phyloP scores from a whole-genome alignment of 1,284 basidiomycete species.

The Farysia itapuensis region DNA sequence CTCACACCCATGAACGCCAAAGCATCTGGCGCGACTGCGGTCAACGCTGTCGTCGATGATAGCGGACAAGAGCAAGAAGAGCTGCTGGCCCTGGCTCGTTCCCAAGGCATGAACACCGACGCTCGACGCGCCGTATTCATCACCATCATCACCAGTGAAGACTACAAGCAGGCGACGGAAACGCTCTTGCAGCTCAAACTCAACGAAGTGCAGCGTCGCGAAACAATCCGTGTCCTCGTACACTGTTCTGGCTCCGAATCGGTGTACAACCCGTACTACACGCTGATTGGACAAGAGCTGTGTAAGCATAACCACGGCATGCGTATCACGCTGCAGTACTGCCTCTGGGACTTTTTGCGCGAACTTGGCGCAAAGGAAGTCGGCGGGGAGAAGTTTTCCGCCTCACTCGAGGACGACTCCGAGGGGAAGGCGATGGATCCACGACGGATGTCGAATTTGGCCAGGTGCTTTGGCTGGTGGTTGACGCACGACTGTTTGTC shows the following conservation, averaged over 20 bases:
- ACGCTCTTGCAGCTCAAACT: conserved; percentile 78
- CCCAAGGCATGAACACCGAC: conserved; percentile 99
- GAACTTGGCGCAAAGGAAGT: conserved; percentile 82
- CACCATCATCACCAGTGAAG: conserved; percentile 77
- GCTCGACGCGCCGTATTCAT: conserved; percentile 87
- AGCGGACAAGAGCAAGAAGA: conserved; percentile 65
- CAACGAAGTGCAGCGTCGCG: conserved; percentile 87
- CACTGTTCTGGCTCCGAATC: conserved; percentile 76
- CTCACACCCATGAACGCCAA: conserved; percentile 26
- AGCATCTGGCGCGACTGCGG: conserved; percentile 40
- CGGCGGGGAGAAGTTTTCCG: conserved; percentile 75
- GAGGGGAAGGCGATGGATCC: conserved; percentile 4
- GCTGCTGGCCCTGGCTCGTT: conserved; percentile 77
- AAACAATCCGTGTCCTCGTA: conserved; percentile 85
- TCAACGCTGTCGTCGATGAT: conserved; percentile 62
- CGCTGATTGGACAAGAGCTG: conserved; percentile 69
- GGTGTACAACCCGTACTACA: conserved; percentile 91
- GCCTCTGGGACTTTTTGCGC: conserved; percentile 93
- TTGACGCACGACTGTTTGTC: conserved; percentile 73
- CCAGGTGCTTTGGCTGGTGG: conserved; percentile 80
- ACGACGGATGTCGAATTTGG: conserved; percentile 69
- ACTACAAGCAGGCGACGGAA: conserved; percentile 90
- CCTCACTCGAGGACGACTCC: conserved; percentile 62
- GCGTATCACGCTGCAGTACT: conserved; percentile 91
- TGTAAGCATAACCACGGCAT: conserved; percentile 66